Evolutionary conservation across 23 red algal genomes (phyloP), one percentile per base, ranked within the genome.

Genomic region (Gracilariopsis chorda): DNA sequence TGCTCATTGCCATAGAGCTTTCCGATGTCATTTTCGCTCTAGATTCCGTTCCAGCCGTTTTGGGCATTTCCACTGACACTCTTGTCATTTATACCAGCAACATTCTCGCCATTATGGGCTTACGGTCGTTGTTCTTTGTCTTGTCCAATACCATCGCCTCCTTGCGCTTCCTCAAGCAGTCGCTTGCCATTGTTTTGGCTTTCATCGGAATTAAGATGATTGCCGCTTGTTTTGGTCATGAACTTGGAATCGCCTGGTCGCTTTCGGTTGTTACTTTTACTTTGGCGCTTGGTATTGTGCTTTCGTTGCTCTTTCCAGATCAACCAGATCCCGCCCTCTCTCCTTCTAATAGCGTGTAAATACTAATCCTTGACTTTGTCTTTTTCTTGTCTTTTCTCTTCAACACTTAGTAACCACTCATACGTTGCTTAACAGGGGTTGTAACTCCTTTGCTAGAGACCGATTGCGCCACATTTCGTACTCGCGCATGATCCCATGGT

Each of bases 11-110:
- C 0, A 93, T 98, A 7, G 96, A 98, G 56, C 86, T 98, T 2
- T 92, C 87, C 35, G 96, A 98, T 55, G 96, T 98, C 44, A 84
- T 98, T 7, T 98, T 98, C 86, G 96, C 96, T 56, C 45, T 98
- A 76, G 96, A 98, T 64, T 95, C 92, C n/a, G 94, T 98, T 8
- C 96, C 96, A 1, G 96, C 96, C 23, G 92, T 94, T 20, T 64
- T 98, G 61, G 92, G 96, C 19, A 91, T 98, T 43, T 98, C 96
- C 1, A 84, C 72, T 14, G 83, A 95, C 45, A 89, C 91, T 20
- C 72, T 95, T 21, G 96, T 98, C 39, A 77, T 98, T 25, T 98
- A 98, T 67, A 59, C 82, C 19, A 93, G 87, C n/a, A 98, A 98
- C 82, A 92, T 98, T 36, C 61, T 95, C 33, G 96, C 96, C 41